Conservation (phyloP, 129 eudicot species). For the Lactuca saligna region DNA sequence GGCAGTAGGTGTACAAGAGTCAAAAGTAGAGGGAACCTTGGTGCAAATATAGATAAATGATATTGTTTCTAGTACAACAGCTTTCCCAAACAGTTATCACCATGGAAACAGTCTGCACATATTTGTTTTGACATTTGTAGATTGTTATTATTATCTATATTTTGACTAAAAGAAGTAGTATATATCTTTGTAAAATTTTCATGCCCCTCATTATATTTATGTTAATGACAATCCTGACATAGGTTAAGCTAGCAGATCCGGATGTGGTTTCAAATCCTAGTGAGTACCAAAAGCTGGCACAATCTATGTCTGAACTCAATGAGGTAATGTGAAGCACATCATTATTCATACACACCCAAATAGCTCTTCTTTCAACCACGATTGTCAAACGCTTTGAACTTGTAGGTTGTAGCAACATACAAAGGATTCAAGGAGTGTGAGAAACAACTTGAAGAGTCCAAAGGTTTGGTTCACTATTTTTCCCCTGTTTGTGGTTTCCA, state of each 20-base stretch:
- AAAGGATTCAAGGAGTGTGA: constrained; percentile 84
- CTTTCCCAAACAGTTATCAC: too few species aligned
- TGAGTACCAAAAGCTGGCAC: constrained; percentile 93
- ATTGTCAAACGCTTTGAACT: constrained; percentile 27
- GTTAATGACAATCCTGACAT: constrained; percentile 17
- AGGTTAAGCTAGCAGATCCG: constrained; percentile 96
- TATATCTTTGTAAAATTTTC: not conserved
- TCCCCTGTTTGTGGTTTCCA: not conserved
- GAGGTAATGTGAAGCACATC: constrained; percentile 43
- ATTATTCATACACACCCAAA: not conserved
- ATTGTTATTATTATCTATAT: not conserved
- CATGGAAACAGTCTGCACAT: constrained; percentile 3
- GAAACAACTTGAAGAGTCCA: constrained; percentile 90
- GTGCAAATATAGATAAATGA: not conserved
- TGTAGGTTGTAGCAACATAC: constrained; percentile 78
- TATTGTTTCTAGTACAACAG: not conserved
- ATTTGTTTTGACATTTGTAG: not conserved
- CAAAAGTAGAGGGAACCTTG: not conserved
- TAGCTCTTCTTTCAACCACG: not conserved
- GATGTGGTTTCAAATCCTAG: constrained; percentile 89
- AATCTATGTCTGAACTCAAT: constrained; percentile 85
- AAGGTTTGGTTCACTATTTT: constrained; percentile 52
- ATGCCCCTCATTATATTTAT: constrained; percentile 13
- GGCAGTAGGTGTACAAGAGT: constrained; percentile 1
- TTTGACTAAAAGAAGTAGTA: not conserved